Conservation (phyloP, 345 rosid genomes). For the Bruguiera parviflora region DNA sequence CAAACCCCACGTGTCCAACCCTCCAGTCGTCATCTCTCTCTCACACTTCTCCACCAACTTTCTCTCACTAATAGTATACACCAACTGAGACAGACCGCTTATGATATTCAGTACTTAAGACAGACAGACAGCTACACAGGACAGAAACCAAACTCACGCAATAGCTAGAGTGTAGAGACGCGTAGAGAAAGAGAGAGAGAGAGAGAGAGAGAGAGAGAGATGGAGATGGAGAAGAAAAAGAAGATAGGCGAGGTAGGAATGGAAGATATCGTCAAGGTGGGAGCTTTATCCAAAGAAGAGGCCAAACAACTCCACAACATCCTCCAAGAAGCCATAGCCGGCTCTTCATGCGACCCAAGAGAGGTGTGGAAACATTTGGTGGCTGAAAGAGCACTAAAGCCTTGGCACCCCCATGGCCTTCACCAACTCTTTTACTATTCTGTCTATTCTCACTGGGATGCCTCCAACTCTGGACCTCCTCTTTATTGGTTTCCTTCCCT, state of each 20-base stretch:
- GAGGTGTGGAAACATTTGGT: slow-evolving; percentile 62
- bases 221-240: slow-evolving; percentile 21
- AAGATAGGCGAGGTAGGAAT: slow-evolving; percentile 39
- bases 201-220: slow-evolving; percentile 25
- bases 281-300: slow-evolving; percentile 37
- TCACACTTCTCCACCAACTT: too few species aligned
- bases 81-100: too few species aligned
- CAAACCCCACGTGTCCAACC: too few species aligned
- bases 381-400: slow-evolving; percentile 45
- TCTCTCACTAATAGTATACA: too few species aligned
- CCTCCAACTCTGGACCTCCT: slow-evolving; percentile 61
- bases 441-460: slow-evolving; percentile 66
- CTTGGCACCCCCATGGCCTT: slow-evolving; percentile 65
- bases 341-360: slow-evolving; percentile 38
- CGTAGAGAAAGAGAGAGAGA: slow-evolving; percentile 13
- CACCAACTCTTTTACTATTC: slow-evolving; percentile 74
- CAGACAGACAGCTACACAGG: too few species aligned
- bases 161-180: too few species aligned
- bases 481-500: slow-evolving; percentile 83
- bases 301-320: slow-evolving; percentile 38
- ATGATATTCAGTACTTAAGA: too few species aligned
- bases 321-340: slow-evolving; percentile 30
- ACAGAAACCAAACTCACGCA: too few species aligned
- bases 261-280: slow-evolving; percentile 49
- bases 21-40: too few species aligned